Evolutionary conservation across 495 filamentous ascomycete genomes (phyloP), one percentile per base, ranked within the genome.

Genomic region (Pyrenopolyporus hunteri): DNA sequence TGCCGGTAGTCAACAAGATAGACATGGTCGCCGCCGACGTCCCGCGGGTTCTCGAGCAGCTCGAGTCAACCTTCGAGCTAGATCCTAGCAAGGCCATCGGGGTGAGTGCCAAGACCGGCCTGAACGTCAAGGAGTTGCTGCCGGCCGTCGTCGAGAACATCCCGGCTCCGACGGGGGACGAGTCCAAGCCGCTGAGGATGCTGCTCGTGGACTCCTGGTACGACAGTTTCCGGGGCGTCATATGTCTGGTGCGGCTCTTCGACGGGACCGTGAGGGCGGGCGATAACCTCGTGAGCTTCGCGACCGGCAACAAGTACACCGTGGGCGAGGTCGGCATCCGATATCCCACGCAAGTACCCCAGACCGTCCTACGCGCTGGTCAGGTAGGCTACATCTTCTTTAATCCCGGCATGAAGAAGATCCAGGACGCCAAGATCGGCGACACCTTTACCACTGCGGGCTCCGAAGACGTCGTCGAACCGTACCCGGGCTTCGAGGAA

Each of bases 171-270:
- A 74, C 82, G 1, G 92, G 92, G n/a, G 86, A 92, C 64, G 69
- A 76, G 42, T 78, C 69, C 6, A 88, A 83, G 63, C 90, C 91
- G 11, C 74, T 97, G 25, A 84, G 90, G 31, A 85, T 98, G 77
- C 76, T 98, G 5, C 84, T 98, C 16, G 92, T 98, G 35, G 94
- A 98, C 70, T 96, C 92, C 5, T 98, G 94, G 94, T 98, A 98
- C 70, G 91, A 95, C 59, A 91, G 85, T 39, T 98, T 96, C 74
- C 90, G 89, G 59, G 94, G 94, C 13, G 94, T 98, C 20, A 90
- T 98, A 31, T 82, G 96, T 46, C 81, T 98, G 6, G 91, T 98
- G 28, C 83, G 94, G 10, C 80, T 98, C 39, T 98, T 98, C 68
- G 92, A 98, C 58, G 94, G 94, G 11, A 83, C 84, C 51, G 79